Base-by-base conservation (phyloP, 441 rosid genomes). In the Corymbia citriodora region DNA sequence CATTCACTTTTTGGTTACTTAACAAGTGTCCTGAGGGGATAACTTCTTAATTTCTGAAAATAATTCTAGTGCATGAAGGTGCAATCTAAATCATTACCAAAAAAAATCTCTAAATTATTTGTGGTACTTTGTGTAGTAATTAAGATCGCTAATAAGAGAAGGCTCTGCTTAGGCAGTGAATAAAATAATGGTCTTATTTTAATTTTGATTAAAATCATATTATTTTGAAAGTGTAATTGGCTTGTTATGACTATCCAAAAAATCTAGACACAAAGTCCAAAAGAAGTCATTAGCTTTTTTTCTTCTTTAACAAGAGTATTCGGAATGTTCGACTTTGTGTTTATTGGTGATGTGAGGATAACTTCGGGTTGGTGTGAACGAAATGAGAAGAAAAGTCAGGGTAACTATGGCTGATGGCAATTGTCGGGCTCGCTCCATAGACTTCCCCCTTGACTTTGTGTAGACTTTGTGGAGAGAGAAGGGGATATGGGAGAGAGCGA, bases 321-420 rank as follows among this genome's bases (percentile, higher is more conserved):
- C 9, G n/a, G 14, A n/a, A 1, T n/a, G 8, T 65, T n/a, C 0
- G 0, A 65, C 5, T 0, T 40, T 40, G 45, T 40, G 45, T 40
- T 40, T 40, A 40, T 40, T 40, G 45, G 45, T 40, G 45, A 6
- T 40, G 45, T 40, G 45, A 40, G 45, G 6, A 40, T 40, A 40
- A 40, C 45, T 40, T 40, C 45, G 45, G 45, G 45, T 40, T 40
- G 45, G 45, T 40, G 45, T 40, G 45, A 40, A 40, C 45, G 6
- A 40, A 40, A 40, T 40, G 45, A 40, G 45, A 40, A 40, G 45
- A 40, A 40, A 40, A 40, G 45, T 40, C 45, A 40, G 45, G 6
- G 45, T 4, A 40, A 40, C 45, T 40, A 6, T 40, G 45, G 45
- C 45, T 40, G 45, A 40, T 40, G 45, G 45, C 45, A 40, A 40